Base-by-base conservation (phyloP, 1,139 yeast genomes). In the Sugiyamaella xylanicola region DNA sequence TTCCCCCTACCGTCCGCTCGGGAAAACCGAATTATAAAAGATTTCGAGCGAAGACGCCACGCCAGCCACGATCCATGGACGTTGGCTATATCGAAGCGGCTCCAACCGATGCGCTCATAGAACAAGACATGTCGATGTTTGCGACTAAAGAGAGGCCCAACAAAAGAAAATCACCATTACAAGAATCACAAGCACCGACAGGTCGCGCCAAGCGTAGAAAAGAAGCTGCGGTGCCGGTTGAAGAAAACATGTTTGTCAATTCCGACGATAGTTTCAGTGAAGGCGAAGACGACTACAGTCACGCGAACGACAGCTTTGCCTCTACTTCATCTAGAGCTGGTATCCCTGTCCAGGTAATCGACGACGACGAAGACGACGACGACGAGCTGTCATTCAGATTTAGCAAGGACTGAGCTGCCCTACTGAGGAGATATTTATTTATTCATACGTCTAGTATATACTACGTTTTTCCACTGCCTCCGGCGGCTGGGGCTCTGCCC, bases 331-430 rank as follows among this genome's bases (percentile, higher is more conserved):
- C 40, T 4, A 22, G 35, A 21, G 25, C 4, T 35, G 32, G 27
- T 22, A 25, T 9, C 4, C n/a, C 29, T 5, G 29, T 25, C 29
- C 29, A 17, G 2, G 15, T 11, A 4, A 32, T 22, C 15, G 19
- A 27, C 25, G 51, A 29, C 15, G 57, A 51, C 17, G 58, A 51
- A 20, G 59, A 55, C 5, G 61, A 58, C 19, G 63, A 58, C n/a
- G 60, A 56, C 19, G 57, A 49, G 22, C 55, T 54, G 27, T 46
- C 51, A 4, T 61, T 61, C 43, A 49, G 51, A 27, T 59, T 57
- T 42, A 49, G 56, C 17, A 52, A 48, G 11, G 51, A 49, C 29
- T 25, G 29, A 25, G 9, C 29, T 5, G 9, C 29, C 29, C 8
- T 5, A 9, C 5, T 5, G 9, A 25, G 29, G 29, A 25, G 5